phyloP scores from a whole-genome alignment of 179 eudicot genomes.

The Heliamphora ciliata region DNA sequence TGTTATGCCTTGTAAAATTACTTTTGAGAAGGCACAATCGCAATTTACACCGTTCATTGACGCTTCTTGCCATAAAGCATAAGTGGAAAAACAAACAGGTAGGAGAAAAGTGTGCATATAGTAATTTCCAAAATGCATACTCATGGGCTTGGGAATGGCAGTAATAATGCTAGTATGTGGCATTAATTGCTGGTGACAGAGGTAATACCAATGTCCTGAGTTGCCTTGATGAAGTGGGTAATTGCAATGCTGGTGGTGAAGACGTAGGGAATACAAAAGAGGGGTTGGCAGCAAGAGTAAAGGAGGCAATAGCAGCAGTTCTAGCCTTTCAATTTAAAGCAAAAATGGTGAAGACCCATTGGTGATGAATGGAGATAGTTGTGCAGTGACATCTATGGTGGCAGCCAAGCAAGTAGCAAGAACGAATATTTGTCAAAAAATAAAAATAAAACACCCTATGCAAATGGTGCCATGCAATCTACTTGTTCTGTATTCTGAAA shows the following conservation, averaged over 20 bases:
- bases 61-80: background rate
- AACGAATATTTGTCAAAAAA: background rate
- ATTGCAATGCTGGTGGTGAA: background rate
- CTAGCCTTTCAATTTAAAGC: background rate
- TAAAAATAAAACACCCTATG: no score
- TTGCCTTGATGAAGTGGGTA: background rate
- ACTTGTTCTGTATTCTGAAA: no score
- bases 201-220: background rate
- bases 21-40: conserved; percentile 3
- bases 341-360: background rate
- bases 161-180: background rate
- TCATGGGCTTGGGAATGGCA: background rate
- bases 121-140: background rate
- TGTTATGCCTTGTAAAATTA: background rate
- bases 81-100: background rate
- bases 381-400: background rate
- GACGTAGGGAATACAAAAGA: background rate
- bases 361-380: background rate
- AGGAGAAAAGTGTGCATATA: background rate
- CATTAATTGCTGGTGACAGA: background rate
- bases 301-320: background rate
- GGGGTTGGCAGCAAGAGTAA: background rate
- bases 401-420: background rate
- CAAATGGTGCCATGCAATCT: no score
- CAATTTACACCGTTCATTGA: background rate